phyloP scores from a whole-genome alignment of 352 stramenopile species.

The Phytopythium sindhum region DNA sequence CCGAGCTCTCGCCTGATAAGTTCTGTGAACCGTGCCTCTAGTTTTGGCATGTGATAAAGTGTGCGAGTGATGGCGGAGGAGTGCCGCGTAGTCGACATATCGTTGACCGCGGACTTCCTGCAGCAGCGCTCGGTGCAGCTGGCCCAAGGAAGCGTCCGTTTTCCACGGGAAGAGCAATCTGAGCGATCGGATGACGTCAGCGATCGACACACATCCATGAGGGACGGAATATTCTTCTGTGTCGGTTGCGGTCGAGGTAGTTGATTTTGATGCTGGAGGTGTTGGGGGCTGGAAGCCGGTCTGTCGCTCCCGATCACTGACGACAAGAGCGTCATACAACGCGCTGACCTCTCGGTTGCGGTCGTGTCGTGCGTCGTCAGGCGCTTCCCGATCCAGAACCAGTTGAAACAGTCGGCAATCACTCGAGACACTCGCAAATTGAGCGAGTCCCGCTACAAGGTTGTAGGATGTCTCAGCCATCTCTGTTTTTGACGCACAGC shows the following conservation, averaged over 20 bases:
- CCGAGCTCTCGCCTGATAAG: too few species aligned
- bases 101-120: constrained; percentile 31
- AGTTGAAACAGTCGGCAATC: constrained; percentile 56
- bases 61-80: constrained; percentile 24
- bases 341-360: constrained; percentile 34
- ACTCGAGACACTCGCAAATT: constrained; percentile 33
- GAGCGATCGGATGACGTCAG: constrained; percentile 43
- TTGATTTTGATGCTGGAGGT: neutral
- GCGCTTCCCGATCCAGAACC: constrained; percentile 38
- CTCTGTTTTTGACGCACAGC: constrained; percentile 24
- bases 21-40: too few species aligned
- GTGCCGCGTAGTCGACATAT: constrained; percentile 40
- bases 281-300: constrained; percentile 5
- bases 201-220: constrained; percentile 31
- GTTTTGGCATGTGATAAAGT: neutral
- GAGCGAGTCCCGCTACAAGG: constrained; percentile 37
- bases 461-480: constrained; percentile 67
- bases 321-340: constrained; percentile 45
- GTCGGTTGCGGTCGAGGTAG: neutral
- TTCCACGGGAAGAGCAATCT: constrained; percentile 65
- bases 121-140: constrained; percentile 43
- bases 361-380: constrained; percentile 43
- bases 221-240: constrained; percentile 2
- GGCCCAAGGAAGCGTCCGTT: constrained; percentile 30
- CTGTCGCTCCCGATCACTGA: constrained; percentile 50